Evolutionary conservation across 257 asterid species (phyloP), one percentile per base, ranked within the genome.

Genomic region (Ilex asprella): DNA sequence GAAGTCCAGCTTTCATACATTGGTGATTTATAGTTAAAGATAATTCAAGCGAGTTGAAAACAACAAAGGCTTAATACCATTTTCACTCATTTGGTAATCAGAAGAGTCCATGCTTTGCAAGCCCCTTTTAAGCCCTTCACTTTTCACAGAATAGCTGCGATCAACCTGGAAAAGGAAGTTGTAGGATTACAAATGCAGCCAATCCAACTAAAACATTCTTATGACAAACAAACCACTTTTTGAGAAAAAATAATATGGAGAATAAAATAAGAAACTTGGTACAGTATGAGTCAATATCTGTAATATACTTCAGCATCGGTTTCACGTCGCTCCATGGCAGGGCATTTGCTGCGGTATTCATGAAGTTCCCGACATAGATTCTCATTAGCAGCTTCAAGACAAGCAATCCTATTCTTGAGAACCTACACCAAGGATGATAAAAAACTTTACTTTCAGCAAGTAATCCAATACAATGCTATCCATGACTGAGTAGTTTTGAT

Each of bases 301-400:
- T 65, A 65, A 59, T 71, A 64, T 82, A 93, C 99, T 73, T 86
- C 83, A 61, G 70, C 62, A 60, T 78, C 82, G 27, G 82, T 60
- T 53, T 78, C 89, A 73, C 80, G 78, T 49, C 73, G 88, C 75
- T 79, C 94, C 49, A 73, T 60, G 29, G 77, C 66, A 70, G 80
- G 59, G 44, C 83, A 79, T 74, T 81, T 76, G 62, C 63, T 72
- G 10, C 95, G 97, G 51, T 81, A 84, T 81, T 79, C 89, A 61
- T 80, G 85, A 51, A 93, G 84, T 80, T 93, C 99, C 55, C 91
- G 79, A 65, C 81, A 82, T 55, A 93, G 86, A 68, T 90, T 90
- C 83, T 93, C 97, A 59, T 93, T 93, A 55, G 79, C 78, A 30
- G 95, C 78, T 82, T 93, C 99, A 43, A 93, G 96, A 97, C 95